Base-by-base conservation (phyloP, 495 filamentous ascomycete genomes). In the Neohortaea acidophila region DNA sequence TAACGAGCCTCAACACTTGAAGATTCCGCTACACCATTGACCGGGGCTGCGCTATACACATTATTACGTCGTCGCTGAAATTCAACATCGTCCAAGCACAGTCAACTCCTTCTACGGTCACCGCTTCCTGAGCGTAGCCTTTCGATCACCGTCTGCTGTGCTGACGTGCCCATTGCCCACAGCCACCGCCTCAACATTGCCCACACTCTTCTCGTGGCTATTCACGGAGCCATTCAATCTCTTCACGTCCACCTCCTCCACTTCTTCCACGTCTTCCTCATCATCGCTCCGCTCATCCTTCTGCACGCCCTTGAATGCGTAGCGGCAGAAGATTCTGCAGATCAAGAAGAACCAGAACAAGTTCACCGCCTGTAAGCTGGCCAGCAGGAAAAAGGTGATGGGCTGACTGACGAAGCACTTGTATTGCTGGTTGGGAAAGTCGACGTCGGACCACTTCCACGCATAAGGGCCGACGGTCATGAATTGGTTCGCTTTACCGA, bases 391-490 rank as follows among this genome's bases (percentile, higher is more conserved):
- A 33, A 61, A 59, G 13, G 59, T 47, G 38, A 63, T 60, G 39
- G 31, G 10, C 42, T 63, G 57, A 12, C 45, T 31, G 30, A 61
- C 47, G 51, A 47, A 52, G 49, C 57, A 63, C 39, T 63, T 63
- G 56, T 63, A 63, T 34, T 63, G 60, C 39, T 61, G 44, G 3
- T 51, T 53, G 8, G 49, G 48, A 55, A 55, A 63, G 49, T 61
- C 48, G 24, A 63, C 43, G 32, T 53, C 49, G n/a, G n/a, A n/a
- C n/a, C n/a, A n/a, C n/a, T n/a, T n/a, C n/a, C n/a, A n/a, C n/a
- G n/a, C n/a, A 39, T 40, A 97, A 4, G 84, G 82, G 6, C 91
- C 89, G 26, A 97, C 71, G 37, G 79, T 86, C 47, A 73, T 65
- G 67, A 93, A 94, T 53, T 92, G 75, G 47, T 80, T 91, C 60